Percentiles rank a stretch among this genome's conserved stretches.
Conservation (phyloP, 371 early-diverging fungal species). For the Zychaea mexicana region DNA sequence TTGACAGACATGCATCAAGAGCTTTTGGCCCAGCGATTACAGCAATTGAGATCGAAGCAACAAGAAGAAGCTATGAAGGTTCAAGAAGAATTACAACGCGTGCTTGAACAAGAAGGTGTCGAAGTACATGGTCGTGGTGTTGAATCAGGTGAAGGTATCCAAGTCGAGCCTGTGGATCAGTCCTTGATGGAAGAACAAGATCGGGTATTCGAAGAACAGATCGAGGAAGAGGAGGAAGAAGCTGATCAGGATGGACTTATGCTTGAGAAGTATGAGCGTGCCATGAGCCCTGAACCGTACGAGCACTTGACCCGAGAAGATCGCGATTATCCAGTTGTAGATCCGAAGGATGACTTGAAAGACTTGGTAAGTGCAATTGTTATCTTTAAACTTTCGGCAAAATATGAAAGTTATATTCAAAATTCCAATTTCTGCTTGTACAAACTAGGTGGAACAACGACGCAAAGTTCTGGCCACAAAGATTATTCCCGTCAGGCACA, state of each 20-base stretch:
- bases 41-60: slow-evolving; percentile 68
- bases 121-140: slow-evolving; percentile 58
- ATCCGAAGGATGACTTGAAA: slow-evolving; percentile 63
- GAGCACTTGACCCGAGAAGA: slow-evolving; percentile 56
- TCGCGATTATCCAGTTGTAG: slow-evolving; percentile 55
- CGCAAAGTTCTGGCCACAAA: slow-evolving; percentile 57
- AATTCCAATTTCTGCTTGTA: not conserved
- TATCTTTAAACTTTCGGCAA: not conserved
- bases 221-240: slow-evolving; percentile 8
- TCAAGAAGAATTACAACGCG: slow-evolving; percentile 65
- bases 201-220: slow-evolving; percentile 22
- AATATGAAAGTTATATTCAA: not conserved
- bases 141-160: slow-evolving; percentile 42
- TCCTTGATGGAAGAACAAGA: slow-evolving; percentile 46
- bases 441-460: slow-evolving; percentile 56
- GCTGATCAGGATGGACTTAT: slow-evolving; percentile 8
- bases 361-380: slow-evolving; percentile 53
- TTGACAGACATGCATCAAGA: slow-evolving; percentile 75
- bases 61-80: slow-evolving; percentile 69
- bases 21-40: slow-evolving; percentile 69
- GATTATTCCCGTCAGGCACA: slow-evolving; percentile 51
- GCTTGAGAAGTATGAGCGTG: slow-evolving; percentile 54
- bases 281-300: slow-evolving; percentile 71
- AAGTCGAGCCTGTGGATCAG: slow-evolving; percentile 49
- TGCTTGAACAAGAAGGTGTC: slow-evolving; percentile 45